phyloP scores from a whole-genome alignment of 345 rosid genomes.

The Carallia pectinifolia region DNA sequence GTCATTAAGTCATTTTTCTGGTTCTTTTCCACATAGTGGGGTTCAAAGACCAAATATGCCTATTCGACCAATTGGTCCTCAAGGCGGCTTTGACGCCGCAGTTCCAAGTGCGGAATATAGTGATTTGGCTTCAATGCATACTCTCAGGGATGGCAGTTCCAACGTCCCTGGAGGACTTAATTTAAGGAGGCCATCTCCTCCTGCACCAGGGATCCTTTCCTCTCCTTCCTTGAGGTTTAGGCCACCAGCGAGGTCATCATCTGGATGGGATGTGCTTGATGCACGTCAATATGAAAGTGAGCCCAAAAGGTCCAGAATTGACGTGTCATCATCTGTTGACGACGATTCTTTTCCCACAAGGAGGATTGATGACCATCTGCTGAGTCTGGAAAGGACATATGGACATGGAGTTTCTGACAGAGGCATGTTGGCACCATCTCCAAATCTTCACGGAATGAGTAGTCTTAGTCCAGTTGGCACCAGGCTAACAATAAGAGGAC shows the following conservation, averaged over 20 bases:
- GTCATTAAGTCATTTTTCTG: constrained; percentile 19
- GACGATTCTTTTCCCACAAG: constrained; percentile 48
- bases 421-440: constrained; percentile 31
- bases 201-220: constrained; percentile 47
- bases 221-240: constrained; percentile 55
- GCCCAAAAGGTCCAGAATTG: constrained; percentile 68
- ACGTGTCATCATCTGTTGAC: constrained; percentile 40
- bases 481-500: constrained; percentile 33
- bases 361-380: constrained; percentile 47
- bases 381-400: constrained; percentile 31
- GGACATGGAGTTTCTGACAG: constrained; percentile 45
- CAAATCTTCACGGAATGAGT: constrained; percentile 34
- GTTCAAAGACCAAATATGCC: constrained; percentile 40
- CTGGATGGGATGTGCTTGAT: constrained; percentile 78
- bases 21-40: constrained; percentile 35
- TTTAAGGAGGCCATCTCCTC: constrained; percentile 73
- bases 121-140: constrained; percentile 32
- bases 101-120: constrained; percentile 51
- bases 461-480: constrained; percentile 46
- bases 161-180: constrained; percentile 34
- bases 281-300: constrained; percentile 56
- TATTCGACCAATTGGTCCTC: constrained; percentile 47
- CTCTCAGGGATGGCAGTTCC: constrained; percentile 39
- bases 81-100: constrained; percentile 47
- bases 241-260: constrained; percentile 50